phyloP scores from a whole-genome alignment of 1,284 basidiomycete genomes.

The Melanopsichium pennsylvanicum region DNA sequence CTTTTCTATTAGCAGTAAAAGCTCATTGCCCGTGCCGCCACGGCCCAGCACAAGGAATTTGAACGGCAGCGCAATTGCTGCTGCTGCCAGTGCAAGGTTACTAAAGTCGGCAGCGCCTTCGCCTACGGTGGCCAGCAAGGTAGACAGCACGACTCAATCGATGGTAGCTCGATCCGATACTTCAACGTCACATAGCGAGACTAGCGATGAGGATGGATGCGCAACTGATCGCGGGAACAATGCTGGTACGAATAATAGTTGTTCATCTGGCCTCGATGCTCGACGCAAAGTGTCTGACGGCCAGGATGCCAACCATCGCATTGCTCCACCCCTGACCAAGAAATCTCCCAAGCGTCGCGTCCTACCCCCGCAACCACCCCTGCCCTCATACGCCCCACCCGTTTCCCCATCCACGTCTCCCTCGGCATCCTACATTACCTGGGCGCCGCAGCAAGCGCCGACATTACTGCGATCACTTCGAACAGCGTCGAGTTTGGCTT shows the following conservation, averaged over 20 bases:
- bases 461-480: too few relatives aligned
- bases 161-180: too few relatives aligned
- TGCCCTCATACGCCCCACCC: slow-evolving; percentile 15
- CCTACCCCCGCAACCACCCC: slow-evolving; percentile 10
- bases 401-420: background rate
- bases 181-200: too few relatives aligned
- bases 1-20: background rate
- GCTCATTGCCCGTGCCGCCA: slow-evolving; percentile 18
- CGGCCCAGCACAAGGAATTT: slow-evolving; percentile 2
- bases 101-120: background rate
- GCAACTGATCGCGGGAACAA: slow-evolving; percentile 12
- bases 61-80: background rate
- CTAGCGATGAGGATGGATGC: slow-evolving; percentile 14
- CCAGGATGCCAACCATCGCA: too few relatives aligned
- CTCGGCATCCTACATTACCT: background rate
- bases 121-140: background rate
- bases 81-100: slow-evolving; percentile 2
- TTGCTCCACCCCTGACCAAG: too few relatives aligned
- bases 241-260: too few relatives aligned
- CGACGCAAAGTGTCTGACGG: too few relatives aligned
- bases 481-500: too few relatives aligned
- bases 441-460: too few relatives aligned
- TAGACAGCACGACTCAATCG: background rate
- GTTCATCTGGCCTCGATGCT: too few relatives aligned
- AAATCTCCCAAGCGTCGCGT: too few relatives aligned